A percentile compares a stretch with the other conserved stretches of the same genome.
Conservation (phyloP, 257 asterid species). For the Penstemon davidsonii region DNA sequence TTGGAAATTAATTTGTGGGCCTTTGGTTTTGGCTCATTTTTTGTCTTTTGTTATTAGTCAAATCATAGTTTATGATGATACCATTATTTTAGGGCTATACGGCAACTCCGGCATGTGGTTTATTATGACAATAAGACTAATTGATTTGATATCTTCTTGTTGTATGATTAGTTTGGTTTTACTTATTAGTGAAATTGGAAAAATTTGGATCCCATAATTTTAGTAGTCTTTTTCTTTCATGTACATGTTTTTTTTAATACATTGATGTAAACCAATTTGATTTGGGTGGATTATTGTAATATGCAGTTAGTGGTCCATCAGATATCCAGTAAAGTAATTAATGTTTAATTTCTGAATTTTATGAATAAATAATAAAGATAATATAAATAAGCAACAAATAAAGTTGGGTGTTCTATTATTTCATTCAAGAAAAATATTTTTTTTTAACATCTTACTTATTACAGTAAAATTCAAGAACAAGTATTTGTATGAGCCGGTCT, state of each 20-base stretch:
- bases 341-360: no score
- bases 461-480: no score
- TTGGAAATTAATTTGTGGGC: slow-evolving; percentile 35
- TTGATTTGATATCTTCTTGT: slow-evolving; percentile 14
- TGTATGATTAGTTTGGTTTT: slow-evolving; percentile 25
- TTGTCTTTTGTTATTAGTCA: slow-evolving; percentile 23
- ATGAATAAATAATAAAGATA: no score
- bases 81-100: slow-evolving; percentile 27
- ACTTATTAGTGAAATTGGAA: slow-evolving; percentile 11
- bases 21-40: slow-evolving; percentile 28
- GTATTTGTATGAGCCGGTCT: no score
- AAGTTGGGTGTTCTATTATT: no score
- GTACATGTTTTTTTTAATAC: neutral
- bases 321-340: no score
- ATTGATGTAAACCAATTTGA: neutral
- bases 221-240: neutral
- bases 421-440: no score
- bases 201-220: slow-evolving; percentile 2
- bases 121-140: slow-evolving; percentile 14
- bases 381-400: no score
- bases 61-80: slow-evolving; percentile 20
- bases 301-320: no score
- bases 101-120: slow-evolving; percentile 25
- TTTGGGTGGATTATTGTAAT: no score
- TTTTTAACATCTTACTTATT: no score